A percentile compares a stretch with the other conserved stretches of the same genome.
Conservation (phyloP, 164 flowering plant species). For the Aristolochia californica region DNA sequence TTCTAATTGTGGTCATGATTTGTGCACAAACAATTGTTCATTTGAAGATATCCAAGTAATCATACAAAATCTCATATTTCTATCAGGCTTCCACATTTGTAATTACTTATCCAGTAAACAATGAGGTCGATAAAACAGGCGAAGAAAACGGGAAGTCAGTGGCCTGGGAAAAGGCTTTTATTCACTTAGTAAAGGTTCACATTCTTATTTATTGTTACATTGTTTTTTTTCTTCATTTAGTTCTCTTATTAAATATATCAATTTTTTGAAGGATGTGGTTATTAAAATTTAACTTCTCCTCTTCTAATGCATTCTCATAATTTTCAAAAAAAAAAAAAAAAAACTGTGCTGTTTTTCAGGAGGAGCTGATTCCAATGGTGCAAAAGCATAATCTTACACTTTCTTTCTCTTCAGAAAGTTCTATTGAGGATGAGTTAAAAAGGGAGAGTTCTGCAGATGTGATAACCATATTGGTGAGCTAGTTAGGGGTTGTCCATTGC, state of each 20-base stretch:
- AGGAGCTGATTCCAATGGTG: conserved; percentile 68
- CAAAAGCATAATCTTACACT: conserved; percentile 71
- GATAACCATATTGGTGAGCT: conserved; percentile 73
- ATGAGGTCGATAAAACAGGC: conserved; percentile 47
- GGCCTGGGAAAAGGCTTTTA: conserved; percentile 97
- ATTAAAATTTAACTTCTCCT: not conserved
- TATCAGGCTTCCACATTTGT: conserved; percentile 93
- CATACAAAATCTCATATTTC: conserved; percentile 4
- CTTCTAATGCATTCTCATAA: not conserved
- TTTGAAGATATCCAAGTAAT: not conserved
- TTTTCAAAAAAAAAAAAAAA: no score
- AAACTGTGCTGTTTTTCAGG: conserved; percentile 32
- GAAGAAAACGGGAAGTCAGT: conserved; percentile 61
- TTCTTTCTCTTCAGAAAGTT: conserved; percentile 95
- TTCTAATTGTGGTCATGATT: conserved; percentile 15
- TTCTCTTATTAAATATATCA: no score
- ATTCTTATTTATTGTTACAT: not conserved
- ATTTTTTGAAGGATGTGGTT: no score
- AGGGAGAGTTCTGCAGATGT: conserved; percentile 98
- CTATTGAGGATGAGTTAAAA: conserved; percentile 89
- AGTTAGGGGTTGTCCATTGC: not conserved
- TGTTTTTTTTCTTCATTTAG: no score
- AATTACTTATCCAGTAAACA: conserved; percentile 86
- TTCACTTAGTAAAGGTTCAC: conserved; percentile 61
- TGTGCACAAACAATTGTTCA: not conserved